Base-by-base conservation (phyloP, 2,329 filamentous ascomycete genomes). In the Sporothrix phasma region DNA sequence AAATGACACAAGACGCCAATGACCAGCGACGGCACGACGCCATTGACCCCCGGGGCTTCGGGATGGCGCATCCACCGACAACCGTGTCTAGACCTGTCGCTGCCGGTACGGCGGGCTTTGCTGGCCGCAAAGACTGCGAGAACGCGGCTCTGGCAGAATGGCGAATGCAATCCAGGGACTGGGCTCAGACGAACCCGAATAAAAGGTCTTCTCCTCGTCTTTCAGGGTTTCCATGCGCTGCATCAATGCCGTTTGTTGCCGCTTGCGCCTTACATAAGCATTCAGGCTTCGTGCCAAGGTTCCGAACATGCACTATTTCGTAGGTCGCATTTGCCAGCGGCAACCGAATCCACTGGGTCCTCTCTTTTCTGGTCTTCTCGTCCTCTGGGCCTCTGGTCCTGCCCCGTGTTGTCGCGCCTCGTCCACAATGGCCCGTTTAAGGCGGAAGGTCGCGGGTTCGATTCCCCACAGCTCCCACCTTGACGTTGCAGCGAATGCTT, bases 31-130 rank as follows among this genome's bases (percentile, higher is more conserved):
- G 56, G 56, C 56, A 45, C 56, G 39, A 45, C 56, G 56, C 39
- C 39, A 45, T 59, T 31, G 24, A 46, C 4, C 37, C 45, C 56
- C 56, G 56, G 39, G 17, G 39, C 39, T 31, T 59, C 41, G 58
- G 58, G n/a, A 47, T 47, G 58, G 41, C 41, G 45, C 59, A 39
- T 26, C 60, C 46, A 53, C 60, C 60, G 60, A 62, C 34, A 62
- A 53, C 60, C 60, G 60, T 62, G 60, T 37, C 43, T 17, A 34
- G 41, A 22, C 60, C 11, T 53, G 46, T 46, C 46, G 60, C 46
- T 53, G 60, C 60, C 46, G 60, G 19, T 41, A n/a, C n/a, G n/a
- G n/a, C n/a, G 43, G 19, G 5, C 2, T 15, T 15, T 24, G 19
- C 19, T 26, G 24, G 45, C 19, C 37, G 15, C 19, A 54, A 34